Percentiles rank a stretch among this genome's conserved stretches.
phyloP scores from a whole-genome alignment of 495 filamentous ascomycete species.

The Usnea hakonensis region DNA sequence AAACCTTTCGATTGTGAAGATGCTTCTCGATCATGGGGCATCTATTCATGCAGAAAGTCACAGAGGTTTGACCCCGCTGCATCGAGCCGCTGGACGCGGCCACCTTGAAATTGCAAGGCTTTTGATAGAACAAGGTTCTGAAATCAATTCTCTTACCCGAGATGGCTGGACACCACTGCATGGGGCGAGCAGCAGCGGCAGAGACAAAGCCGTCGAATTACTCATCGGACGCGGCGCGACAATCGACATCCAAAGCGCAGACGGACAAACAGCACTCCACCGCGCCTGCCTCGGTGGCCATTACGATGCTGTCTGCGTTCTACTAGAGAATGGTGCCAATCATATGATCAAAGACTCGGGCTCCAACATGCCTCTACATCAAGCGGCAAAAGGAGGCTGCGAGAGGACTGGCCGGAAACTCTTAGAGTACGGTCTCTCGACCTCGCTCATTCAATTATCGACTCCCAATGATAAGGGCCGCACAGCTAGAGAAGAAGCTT shows the following conservation, averaged over 20 bases:
- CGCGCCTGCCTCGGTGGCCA: conserved; percentile 13
- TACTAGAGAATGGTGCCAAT: conserved; percentile 11
- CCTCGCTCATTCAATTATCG: background rate
- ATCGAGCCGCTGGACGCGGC: conserved; percentile 13
- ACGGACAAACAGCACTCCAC: conserved; percentile 7
- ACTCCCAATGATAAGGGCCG: background rate
- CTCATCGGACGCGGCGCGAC: background rate
- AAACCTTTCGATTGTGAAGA: background rate
- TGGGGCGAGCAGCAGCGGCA: conserved; percentile 10
- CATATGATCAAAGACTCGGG: background rate
- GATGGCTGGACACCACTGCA: conserved; percentile 14
- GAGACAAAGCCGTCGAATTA: conserved; percentile 6
- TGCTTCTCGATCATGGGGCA: conserved; percentile 12
- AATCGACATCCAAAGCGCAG: conserved; percentile 5
- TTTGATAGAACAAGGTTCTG: too few species aligned
- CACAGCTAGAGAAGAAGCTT: conserved; percentile 6
- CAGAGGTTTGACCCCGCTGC: conserved; percentile 5
- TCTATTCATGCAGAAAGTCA: background rate
- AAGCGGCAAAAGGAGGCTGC: conserved; percentile 11
- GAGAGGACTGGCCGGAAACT: background rate
- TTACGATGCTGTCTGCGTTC: background rate
- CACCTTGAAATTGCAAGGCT: conserved; percentile 10
- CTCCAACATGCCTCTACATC: conserved; percentile 12
- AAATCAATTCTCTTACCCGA: too few species aligned
- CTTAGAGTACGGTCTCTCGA: conserved; percentile 2